Base-by-base conservation (phyloP, 257 asterid species). In the Solanum chiquidenum region DNA sequence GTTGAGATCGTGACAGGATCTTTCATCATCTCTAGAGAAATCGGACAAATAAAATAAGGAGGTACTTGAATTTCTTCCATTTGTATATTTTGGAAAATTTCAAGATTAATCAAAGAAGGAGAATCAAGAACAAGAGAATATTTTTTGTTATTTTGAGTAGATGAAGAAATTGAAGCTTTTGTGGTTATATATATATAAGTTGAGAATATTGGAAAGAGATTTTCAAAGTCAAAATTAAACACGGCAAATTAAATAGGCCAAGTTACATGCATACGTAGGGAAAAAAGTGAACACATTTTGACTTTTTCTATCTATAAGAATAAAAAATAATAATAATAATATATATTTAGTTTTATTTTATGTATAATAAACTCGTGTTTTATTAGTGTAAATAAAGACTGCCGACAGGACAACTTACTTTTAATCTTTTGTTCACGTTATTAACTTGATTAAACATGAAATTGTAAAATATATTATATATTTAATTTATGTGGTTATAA, bases 41-140 rank as follows among this genome's bases (percentile, higher is more conserved):
- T 96, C 2, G 99, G 99, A 86, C 99, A 96, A 9, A 96, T 88
- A n/a, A 95, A 96, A 84, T 92, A 95, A 0, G 95, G 90, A 0
- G 99, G 99, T 35, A 95, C 92, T 52, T 95, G 95, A 75, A 95
- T 86, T 86, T 92, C 91, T 29, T 66, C 91, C 97, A 29, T 93
- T 91, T 66, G 20, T 23, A n/a, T 25, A 66, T 12, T 66, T 25
- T 25, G 18, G 2, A 1, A 66, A 66, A 25, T 25, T 66, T 25
- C 2, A 25, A 66, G 4, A 25, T 10, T 23, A 60, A 60, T 60
- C 3, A 23, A 60, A 21, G 29, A 9, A 23, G 69, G 29, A 23
- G 29, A 60, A 21, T 60, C 29, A 60, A 60, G 31, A 62, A 49
- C 60, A 14, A 49, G 60, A 49, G 7, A 49, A 49, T 49, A 5